Base-by-base conservation (phyloP, 2,329 filamentous ascomycete genomes). In the Atkinsonella texensis region DNA sequence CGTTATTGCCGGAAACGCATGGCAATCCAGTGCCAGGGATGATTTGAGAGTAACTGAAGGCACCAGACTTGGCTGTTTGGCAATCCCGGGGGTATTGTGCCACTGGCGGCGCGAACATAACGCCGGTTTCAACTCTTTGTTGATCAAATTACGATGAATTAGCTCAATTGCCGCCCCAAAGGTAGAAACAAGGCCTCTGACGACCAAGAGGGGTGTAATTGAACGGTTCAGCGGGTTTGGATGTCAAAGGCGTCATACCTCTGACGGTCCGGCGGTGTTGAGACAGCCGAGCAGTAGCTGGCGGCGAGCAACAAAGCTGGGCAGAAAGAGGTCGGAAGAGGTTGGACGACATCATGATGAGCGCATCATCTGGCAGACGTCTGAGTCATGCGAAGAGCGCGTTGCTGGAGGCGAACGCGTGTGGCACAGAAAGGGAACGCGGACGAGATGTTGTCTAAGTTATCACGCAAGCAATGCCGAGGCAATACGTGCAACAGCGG, bases 11-110 rank as follows among this genome's bases (percentile, higher is more conserved):
- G 67, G 64, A 11, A 70, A 69, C 12, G 66, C 65, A 65, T 69
- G 65, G 31, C 68, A 70, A 50, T 70, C 64, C 38, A 70, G 60
- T 47, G 70, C 64, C 15, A 72, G 59, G 33, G 68, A 32, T 17
- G 68, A 32, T 17, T 49, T 57, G 52, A 61, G 67, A 15, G 59
- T 52, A 32, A 60, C 51, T 39, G 59, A 61, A 17, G 61, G 56
- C 15, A 63, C 60, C 18, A 62, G 54, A 53, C 61, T 60, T 41
- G 56, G 59, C 45, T 60, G 61, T 51, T 62, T 61, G 48, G 61
- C 54, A 33, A 62, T 56, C 28, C 58, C 55, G 18, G 60, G 52
- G 18, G 68, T 67, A 55, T 62, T 66, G 55, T 72, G 67, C 70
- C 70, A 73, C 55, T 69, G 64, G 49, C 65, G 65, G 41, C 63